Conservation (phyloP, 345 rosid species). For the Moricandia moricandioides region DNA sequence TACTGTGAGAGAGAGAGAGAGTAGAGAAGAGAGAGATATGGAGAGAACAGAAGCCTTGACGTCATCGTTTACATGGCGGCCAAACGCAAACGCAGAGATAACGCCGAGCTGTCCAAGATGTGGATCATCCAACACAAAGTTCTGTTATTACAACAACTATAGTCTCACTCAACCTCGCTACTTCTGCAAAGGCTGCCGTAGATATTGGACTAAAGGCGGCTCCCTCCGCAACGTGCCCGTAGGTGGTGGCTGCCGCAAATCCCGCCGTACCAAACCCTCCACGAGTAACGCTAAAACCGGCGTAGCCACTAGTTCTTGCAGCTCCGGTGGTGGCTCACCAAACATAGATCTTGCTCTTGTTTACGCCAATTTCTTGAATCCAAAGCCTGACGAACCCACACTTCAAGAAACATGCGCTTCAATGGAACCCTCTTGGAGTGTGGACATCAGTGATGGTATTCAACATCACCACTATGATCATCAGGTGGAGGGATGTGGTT, state of each 20-base stretch:
- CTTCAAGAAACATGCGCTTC: conserved; percentile 21
- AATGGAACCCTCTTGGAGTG: conserved; percentile 26
- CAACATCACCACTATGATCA: conserved; percentile 17
- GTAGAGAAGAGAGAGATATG: conserved; percentile 25
- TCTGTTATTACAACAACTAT: conserved; percentile 41
- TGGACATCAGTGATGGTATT: conserved; percentile 24
- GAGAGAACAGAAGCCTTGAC: conserved; percentile 34
- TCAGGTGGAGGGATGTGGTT: conserved; percentile 34
- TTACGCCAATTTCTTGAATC: conserved; percentile 38
- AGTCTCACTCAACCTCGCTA: conserved; percentile 42
- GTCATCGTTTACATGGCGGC: conserved; percentile 39
- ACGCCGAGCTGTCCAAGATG: conserved; percentile 40
- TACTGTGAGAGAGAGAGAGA: background rate
- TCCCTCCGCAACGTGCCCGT: conserved; percentile 40
- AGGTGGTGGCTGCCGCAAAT: conserved; percentile 39
- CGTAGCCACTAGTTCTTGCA: conserved; percentile 1
- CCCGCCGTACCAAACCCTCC: conserved; percentile 38
- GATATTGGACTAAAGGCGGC: conserved; percentile 42
- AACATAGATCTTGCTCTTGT: conserved; percentile 40
- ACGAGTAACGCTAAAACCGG: conserved; percentile 16
- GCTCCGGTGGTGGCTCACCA: conserved; percentile 24
- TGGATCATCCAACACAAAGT: conserved; percentile 41
- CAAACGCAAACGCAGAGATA: conserved; percentile 35
- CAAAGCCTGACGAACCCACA: conserved; percentile 19
- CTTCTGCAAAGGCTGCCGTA: conserved; percentile 42